Evolutionary conservation across 2,329 filamentous ascomycete genomes (phyloP).

Genomic region (Rhexocercosporidium sp.): DNA sequence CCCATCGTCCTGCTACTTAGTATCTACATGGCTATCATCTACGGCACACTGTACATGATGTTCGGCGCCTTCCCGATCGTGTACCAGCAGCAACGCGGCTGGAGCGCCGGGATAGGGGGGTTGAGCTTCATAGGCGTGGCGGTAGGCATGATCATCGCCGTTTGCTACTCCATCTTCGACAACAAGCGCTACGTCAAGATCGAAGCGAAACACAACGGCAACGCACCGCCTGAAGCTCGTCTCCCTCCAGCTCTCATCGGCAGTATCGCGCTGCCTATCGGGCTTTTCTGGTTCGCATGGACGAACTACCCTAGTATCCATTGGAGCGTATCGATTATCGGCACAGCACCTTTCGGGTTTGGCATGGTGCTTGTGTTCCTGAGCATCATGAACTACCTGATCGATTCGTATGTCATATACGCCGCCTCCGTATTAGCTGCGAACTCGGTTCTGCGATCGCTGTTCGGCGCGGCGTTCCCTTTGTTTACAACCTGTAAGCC

Average conservation of each 20-base stretch:
- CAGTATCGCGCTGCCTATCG: conserved; percentile 64
- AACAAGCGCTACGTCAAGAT: conserved; percentile 58
- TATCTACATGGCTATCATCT: conserved; percentile 56
- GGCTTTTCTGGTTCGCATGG: conserved; percentile 74
- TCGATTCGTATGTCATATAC: conserved; percentile 74
- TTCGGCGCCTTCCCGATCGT: conserved; percentile 70
- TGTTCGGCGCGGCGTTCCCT: conserved; percentile 76
- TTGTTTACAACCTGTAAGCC: conserved; percentile 63
- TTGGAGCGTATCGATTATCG: conserved; percentile 58
- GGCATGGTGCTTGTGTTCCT: conserved; percentile 68
- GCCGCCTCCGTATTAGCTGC: conserved; percentile 77
- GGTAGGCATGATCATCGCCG: conserved; percentile 66
- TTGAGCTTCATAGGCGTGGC: conserved; percentile 73
- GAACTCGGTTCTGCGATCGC: conserved; percentile 71
- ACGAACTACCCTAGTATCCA: conserved; percentile 62
- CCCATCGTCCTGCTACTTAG: conserved; percentile 70
- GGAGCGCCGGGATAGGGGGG: conserved; percentile 63
- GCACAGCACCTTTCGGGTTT: conserved; percentile 47
- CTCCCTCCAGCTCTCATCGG: conserved; percentile 67
- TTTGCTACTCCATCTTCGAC: conserved; percentile 59
- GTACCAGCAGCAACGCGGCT: conserved; percentile 64
- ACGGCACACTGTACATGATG: conserved; percentile 60
- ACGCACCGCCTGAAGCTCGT: conserved; percentile 69
- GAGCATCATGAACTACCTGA: conserved; percentile 52
- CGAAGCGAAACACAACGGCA: conserved; percentile 46